Conservation (phyloP, 2,329 filamentous ascomycete genomes). For the Elsinoe perseae region DNA sequence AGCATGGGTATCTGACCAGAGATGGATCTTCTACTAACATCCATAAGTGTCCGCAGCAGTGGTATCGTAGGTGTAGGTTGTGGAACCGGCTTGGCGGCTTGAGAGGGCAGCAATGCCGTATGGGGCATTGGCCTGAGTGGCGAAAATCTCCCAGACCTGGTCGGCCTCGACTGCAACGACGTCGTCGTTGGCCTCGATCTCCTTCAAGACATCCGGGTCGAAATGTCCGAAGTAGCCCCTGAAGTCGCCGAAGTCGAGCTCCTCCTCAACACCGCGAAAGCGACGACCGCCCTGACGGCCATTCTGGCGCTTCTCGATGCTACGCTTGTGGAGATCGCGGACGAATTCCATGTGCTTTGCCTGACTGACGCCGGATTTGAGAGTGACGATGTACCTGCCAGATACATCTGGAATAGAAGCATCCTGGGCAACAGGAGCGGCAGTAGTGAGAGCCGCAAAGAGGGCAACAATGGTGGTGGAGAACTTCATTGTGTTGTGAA, state of each 20-base stretch:
- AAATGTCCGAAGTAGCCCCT: slow-evolving; percentile 18
- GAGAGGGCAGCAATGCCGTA: slow-evolving; percentile 23
- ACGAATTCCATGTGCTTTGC: slow-evolving; percentile 16
- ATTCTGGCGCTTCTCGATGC: slow-evolving; percentile 14
- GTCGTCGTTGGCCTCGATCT: slow-evolving; percentile 17
- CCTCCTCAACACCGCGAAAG: slow-evolving; percentile 10
- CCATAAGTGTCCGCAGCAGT: slow-evolving; percentile 31
- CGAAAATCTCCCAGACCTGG: slow-evolving; percentile 16
- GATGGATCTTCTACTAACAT: too few relatives aligned
- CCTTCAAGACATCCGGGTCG: slow-evolving; percentile 14
- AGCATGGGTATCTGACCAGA: too few relatives aligned
- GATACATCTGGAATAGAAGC: slow-evolving; percentile 8
- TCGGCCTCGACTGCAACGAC: slow-evolving; percentile 17
- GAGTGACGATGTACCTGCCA: slow-evolving; percentile 17
- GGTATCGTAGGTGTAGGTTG: slow-evolving; percentile 18
- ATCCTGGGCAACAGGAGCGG: slow-evolving; percentile 12
- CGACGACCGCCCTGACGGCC: slow-evolving; percentile 13
- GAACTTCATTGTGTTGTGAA: slow-evolving; percentile 14
- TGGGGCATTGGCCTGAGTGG: slow-evolving; percentile 19
- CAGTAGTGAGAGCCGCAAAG: slow-evolving; percentile 16
- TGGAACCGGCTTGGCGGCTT: slow-evolving; percentile 11
- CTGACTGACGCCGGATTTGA: slow-evolving; percentile 16
- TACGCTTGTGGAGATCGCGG: slow-evolving; percentile 16
- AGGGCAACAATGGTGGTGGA: slow-evolving; percentile 2
- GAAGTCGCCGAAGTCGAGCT: slow-evolving; percentile 15